These are phyloP conservation scores for Blumeria hordei DNA, from an alignment of 2,329 filamentous ascomycete genomes.

Conservation along the genomic window DNA sequence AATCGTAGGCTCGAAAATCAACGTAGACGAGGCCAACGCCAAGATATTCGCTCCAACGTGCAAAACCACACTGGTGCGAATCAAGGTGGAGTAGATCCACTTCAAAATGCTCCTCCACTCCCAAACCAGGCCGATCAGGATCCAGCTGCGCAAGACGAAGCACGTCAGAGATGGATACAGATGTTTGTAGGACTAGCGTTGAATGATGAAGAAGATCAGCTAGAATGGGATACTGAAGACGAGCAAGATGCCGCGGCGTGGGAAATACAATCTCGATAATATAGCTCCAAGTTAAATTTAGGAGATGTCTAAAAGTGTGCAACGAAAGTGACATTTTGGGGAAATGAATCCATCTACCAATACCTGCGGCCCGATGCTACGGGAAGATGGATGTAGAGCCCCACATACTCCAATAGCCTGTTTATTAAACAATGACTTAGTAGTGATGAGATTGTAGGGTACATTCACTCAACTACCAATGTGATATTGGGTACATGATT, in stretches of 20 bases:
- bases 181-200: slow-evolving; percentile 16
- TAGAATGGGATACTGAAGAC: slow-evolving; percentile 18
- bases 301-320: not conserved
- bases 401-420: too few species aligned
- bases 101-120: slow-evolving; percentile 1
- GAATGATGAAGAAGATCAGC: slow-evolving; percentile 15
- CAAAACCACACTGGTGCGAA: slow-evolving; percentile 3
- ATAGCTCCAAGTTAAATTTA: not conserved
- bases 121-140: slow-evolving; percentile 3
- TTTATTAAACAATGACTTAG: too few species aligned
- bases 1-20: slow-evolving; percentile 2
- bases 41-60: slow-evolving; percentile 1
- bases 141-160: slow-evolving; percentile 5
- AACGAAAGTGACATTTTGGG: too few species aligned
- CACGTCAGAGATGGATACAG: slow-evolving; percentile 14
- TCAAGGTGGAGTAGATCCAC: slow-evolving; percentile 3
- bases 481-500: too few species aligned
- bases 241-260: slow-evolving; percentile 21
- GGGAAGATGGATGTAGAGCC: too few species aligned
- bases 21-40: slow-evolving; percentile 1
- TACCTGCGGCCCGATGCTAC: too few species aligned
- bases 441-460: too few species aligned
- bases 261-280: slow-evolving; percentile 15
- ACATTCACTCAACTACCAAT: too few species aligned
- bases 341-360: too few species aligned